These are phyloP conservation scores for Lentinula raphanica DNA, from an alignment of 768 basidiomycete genomes.

Conservation along the genomic window DNA sequence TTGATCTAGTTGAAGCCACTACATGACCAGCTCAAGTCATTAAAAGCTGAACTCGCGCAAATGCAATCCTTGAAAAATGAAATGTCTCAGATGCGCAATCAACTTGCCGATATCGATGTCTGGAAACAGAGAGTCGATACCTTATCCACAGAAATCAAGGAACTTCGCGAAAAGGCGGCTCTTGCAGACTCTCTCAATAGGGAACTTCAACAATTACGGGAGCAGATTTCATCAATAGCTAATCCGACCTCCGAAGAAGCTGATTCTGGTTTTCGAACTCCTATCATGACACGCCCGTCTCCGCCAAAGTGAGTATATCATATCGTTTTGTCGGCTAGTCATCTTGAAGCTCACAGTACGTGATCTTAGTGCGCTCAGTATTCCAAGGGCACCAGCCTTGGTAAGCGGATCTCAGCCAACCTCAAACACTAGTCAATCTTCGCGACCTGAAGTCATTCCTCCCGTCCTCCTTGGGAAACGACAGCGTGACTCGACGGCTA, in stretches of 20 bases:
- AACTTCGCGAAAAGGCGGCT: slow-evolving; percentile 21
- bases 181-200: slow-evolving; percentile 12
- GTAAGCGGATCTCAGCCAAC: neutral
- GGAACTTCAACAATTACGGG: slow-evolving; percentile 20
- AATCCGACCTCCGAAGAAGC: neutral
- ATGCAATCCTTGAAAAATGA: slow-evolving; percentile 30
- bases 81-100: slow-evolving; percentile 25
- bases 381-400: neutral
- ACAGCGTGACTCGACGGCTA: slow-evolving; percentile 46
- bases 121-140: slow-evolving; percentile 33
- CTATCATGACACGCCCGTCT: neutral
- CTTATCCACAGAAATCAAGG: slow-evolving; percentile 26
- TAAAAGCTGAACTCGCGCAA: slow-evolving; percentile 40
- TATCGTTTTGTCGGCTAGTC: neutral
- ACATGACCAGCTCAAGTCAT: slow-evolving; percentile 41
- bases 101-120: slow-evolving; percentile 27
- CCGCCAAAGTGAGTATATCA: neutral
- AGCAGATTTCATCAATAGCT: neutral
- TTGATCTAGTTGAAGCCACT: slow-evolving; percentile 43
- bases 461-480: slow-evolving; percentile 62
- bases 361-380: slow-evolving; percentile 1
- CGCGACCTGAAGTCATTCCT: slow-evolving; percentile 33
- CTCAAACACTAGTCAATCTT: slow-evolving; percentile 5
- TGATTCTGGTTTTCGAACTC: slow-evolving; percentile 1
- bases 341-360: neutral